These are phyloP conservation scores for Penicillium pulvis DNA, from an alignment of 495 filamentous ascomycete genomes.

Conservation along the genomic window DNA sequence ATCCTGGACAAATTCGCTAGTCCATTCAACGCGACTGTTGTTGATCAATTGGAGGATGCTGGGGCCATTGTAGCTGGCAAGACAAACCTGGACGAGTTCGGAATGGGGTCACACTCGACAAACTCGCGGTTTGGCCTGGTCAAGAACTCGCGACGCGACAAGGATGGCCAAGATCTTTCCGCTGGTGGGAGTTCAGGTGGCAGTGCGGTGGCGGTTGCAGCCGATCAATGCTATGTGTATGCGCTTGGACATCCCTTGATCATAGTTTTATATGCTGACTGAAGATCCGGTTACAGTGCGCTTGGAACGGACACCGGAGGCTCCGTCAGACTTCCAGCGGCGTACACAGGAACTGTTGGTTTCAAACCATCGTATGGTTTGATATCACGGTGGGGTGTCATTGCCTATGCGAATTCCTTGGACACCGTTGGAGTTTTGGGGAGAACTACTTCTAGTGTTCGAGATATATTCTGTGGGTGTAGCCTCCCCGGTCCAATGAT, in stretches of 20 bases:
- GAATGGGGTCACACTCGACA: conserved; percentile 91
- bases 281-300: conserved; percentile 48
- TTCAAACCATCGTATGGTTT: conserved; percentile 93
- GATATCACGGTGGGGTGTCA: conserved; percentile 83
- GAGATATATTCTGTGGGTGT: conserved; percentile 56
- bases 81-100: conserved; percentile 96
- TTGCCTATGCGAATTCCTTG: conserved; percentile 93
- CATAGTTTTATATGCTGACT: conserved; percentile 7
- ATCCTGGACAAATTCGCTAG: conserved; percentile 68
- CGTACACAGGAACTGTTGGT: conserved; percentile 83
- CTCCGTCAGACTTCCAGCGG: conserved; percentile 87
- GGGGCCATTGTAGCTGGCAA: conserved; percentile 74
- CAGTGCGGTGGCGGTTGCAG: conserved; percentile 83
- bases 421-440: conserved; percentile 90
- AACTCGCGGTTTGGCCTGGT: conserved; percentile 75
- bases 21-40: conserved; percentile 85
- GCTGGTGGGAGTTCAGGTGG: conserved; percentile 94
- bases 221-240: conserved; percentile 66
- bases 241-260: conserved; percentile 15
- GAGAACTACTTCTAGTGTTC: conserved; percentile 46
- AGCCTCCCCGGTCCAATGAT: conserved; percentile 1
- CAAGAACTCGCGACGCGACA: conserved; percentile 37
- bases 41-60: conserved; percentile 61
- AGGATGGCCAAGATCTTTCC: conserved; percentile 51
- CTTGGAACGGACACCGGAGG: conserved; percentile 96